Evolutionary conservation across 805 yeast species (phyloP).

Genomic region (Grigorovia jiainica): DNA sequence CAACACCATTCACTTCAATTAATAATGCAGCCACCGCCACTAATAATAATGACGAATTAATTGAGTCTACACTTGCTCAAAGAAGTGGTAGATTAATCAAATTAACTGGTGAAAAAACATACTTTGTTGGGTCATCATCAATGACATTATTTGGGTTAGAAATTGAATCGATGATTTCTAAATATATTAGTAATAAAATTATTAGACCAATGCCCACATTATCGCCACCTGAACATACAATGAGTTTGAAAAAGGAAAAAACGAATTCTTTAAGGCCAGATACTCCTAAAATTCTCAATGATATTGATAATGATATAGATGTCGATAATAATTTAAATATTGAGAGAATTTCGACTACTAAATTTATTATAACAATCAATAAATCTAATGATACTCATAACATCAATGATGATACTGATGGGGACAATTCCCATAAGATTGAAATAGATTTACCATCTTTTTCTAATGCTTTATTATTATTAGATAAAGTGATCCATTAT

Average conservation of each 20-base stretch:
- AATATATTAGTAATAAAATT: slow-evolving; percentile 16
- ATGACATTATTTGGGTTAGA: slow-evolving; percentile 77
- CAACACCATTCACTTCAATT: neutral
- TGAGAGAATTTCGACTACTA: neutral
- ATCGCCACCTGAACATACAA: neutral
- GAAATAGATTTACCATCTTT: slow-evolving; percentile 47
- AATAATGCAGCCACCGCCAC: neutral
- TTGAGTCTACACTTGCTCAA: slow-evolving; percentile 62
- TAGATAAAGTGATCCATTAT: slow-evolving; percentile 67
- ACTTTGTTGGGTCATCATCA: slow-evolving; percentile 73
- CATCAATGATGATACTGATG: no score
- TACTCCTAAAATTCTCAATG: neutral
- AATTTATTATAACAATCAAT: neutral
- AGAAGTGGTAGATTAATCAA: slow-evolving; percentile 63
- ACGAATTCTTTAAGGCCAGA: no score
- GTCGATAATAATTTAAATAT: neutral
- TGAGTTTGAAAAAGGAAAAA: no score
- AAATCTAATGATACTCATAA: no score
- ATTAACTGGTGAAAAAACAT: slow-evolving; percentile 65
- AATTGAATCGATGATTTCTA: slow-evolving; percentile 54
- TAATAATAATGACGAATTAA: slow-evolving; percentile 32
- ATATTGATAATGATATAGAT: neutral
- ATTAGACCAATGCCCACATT: slow-evolving; percentile 11
- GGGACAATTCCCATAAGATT: neutral
- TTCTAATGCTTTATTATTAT: slow-evolving; percentile 62